Evolutionary conservation across 305 asterid species (phyloP).

Genomic region (Stenogyne calaminthoides): DNA sequence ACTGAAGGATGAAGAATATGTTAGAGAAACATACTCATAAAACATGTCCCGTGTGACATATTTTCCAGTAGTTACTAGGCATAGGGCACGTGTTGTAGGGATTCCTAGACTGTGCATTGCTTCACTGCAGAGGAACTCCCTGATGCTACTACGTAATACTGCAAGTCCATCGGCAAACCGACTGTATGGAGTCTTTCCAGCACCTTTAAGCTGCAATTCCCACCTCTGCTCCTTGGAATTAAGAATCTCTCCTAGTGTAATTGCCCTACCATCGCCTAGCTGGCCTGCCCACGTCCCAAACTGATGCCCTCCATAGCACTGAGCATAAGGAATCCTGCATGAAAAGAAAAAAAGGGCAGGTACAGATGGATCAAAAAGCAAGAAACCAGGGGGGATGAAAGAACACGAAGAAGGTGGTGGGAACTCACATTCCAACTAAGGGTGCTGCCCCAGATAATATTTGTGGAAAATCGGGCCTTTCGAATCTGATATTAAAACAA

Average conservation of each 20-base stretch:
- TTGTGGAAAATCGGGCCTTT: conserved; percentile 81
- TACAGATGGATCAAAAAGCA: conserved; percentile 2
- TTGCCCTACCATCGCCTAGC: conserved; percentile 98
- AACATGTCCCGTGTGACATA: conserved; percentile 91
- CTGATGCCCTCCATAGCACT: conserved; percentile 99
- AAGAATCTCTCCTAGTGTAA: conserved; percentile 86
- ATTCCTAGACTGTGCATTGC: conserved; percentile 95
- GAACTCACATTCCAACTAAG: conserved; percentile 75
- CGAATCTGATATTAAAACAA: conserved; percentile 65
- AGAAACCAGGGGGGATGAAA: neutral
- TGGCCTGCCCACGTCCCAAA: conserved; percentile 99
- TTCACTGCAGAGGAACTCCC: conserved; percentile 98
- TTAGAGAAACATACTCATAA: conserved; percentile 70
- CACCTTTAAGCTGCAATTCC: conserved; percentile 99
- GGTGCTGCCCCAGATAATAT: conserved; percentile 75
- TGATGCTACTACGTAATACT: conserved; percentile 89
- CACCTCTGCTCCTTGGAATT: conserved; percentile 77
- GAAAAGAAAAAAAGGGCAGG: neutral
- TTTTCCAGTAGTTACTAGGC: conserved; percentile 89
- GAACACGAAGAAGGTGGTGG: neutral
- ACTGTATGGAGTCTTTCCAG: conserved; percentile 98
- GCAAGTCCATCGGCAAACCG: conserved; percentile 99
- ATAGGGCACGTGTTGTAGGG: conserved; percentile 94
- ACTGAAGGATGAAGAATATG: conserved; percentile 22
- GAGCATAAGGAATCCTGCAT: conserved; percentile 77